Conservation (phyloP, 208 protist genomes). For the Histomonas meleagridis region DNA sequence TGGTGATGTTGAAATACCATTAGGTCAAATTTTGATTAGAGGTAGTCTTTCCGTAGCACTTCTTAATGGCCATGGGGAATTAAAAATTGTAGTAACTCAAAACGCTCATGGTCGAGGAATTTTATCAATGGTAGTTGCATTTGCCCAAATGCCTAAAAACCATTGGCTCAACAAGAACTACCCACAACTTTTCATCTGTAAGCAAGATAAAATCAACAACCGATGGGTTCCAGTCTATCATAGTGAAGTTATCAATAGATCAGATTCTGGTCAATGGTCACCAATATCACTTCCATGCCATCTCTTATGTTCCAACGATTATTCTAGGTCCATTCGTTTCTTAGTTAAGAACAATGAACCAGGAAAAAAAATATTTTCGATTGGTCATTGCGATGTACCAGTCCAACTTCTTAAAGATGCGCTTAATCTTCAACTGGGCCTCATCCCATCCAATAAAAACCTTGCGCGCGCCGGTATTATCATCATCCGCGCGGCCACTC, state of each 20-base stretch:
- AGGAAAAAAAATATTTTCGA: background rate
- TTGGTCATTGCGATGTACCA: background rate
- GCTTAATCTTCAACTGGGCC: background rate
- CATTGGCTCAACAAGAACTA: conserved; percentile 28
- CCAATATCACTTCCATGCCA: conserved; percentile 1
- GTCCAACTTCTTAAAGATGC: background rate
- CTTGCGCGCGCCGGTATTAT: background rate
- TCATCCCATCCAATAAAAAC: background rate
- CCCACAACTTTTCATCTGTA: background rate
- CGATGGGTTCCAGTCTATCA: background rate
- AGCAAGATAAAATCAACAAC: background rate
- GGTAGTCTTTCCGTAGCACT: background rate
- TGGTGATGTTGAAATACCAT: background rate
- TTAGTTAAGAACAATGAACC: background rate
- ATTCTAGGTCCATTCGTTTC: background rate
- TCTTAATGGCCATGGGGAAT: background rate
- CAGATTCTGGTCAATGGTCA: background rate
- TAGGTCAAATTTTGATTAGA: background rate
- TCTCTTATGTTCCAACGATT: background rate
- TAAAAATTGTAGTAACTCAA: background rate
- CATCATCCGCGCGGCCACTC: background rate
- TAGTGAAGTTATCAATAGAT: background rate
- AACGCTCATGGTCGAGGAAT: background rate
- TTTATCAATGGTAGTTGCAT: conserved; percentile 31
- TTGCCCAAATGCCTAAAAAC: background rate